Percentiles rank a stretch among this genome's conserved stretches.
These are phyloP conservation scores for Hypomyces rosellus DNA, from an alignment of 2,329 filamentous ascomycete genomes.

Conservation along the genomic window DNA sequence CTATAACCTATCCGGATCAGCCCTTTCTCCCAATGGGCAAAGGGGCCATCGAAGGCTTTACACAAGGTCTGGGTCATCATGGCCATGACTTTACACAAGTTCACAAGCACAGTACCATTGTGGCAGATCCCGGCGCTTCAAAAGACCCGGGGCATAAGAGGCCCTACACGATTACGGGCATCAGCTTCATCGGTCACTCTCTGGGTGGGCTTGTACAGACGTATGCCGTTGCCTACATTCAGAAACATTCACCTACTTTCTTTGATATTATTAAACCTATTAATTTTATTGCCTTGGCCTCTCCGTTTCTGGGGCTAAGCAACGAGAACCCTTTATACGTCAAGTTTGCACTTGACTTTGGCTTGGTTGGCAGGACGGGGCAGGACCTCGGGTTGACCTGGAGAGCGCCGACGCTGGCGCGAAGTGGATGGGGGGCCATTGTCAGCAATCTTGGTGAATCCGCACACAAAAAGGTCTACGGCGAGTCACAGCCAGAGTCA, in stretches of 20 bases:
- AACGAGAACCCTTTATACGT: constrained; percentile 98
- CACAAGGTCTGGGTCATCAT: constrained; percentile 31
- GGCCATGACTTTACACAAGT: constrained; percentile 41
- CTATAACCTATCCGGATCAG: constrained; percentile 90
- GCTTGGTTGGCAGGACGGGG: constrained; percentile 89
- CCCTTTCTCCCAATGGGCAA: constrained; percentile 67
- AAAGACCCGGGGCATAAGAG: constrained; percentile 43
- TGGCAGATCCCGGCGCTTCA: constrained; percentile 40
- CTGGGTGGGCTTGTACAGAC: constrained; percentile 86
- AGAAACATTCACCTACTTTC: constrained; percentile 89
- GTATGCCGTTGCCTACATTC: constrained; percentile 92
- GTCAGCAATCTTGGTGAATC: constrained; percentile 74
- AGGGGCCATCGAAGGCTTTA: constrained; percentile 38
- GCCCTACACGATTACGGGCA: constrained; percentile 81
- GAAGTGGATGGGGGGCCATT: constrained; percentile 82
- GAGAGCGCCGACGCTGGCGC: constrained; percentile 78
- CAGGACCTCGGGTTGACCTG: constrained; percentile 93
- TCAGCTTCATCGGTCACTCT: constrained; percentile 91
- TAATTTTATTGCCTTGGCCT: constrained; percentile 84
- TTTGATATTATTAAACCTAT: constrained; percentile 80
- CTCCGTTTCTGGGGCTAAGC: constrained; percentile 83
- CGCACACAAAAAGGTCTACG: constrained; percentile 52
- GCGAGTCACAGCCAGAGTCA: constrained; percentile 64
- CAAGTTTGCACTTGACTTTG: constrained; percentile 94
- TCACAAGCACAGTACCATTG: constrained; percentile 57